A percentile compares a stretch with the other conserved stretches of the same genome.
phyloP scores from a whole-genome alignment of 2,329 filamentous ascomycete genomes.

The Aureobasidium sp. region DNA sequence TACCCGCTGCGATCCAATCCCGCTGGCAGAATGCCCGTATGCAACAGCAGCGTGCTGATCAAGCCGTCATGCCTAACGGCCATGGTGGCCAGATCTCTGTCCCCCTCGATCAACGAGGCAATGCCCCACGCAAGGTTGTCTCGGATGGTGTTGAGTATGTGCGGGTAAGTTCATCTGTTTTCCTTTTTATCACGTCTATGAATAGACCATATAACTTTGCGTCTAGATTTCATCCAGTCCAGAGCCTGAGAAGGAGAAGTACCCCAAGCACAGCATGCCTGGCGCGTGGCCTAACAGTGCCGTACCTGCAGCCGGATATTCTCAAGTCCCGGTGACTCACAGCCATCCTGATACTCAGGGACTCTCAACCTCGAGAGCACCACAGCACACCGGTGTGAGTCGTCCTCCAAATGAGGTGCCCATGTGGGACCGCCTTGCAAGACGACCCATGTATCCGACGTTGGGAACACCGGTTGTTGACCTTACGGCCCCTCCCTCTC shows the following conservation, averaged over 20 bases:
- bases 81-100: slow-evolving; percentile 10
- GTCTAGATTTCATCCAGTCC: slow-evolving; percentile 3
- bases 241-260: neutral
- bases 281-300: neutral
- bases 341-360: neutral
- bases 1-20: slow-evolving; percentile 7
- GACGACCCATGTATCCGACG: slow-evolving; percentile 1
- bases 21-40: slow-evolving; percentile 10
- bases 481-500: neutral
- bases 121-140: slow-evolving; percentile 8
- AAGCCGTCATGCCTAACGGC: neutral
- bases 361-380: neutral
- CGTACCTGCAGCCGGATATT: neutral
- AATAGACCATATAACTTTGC: neutral
- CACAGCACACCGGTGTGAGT: neutral
- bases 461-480: neutral
- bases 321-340: neutral
- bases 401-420: neutral
- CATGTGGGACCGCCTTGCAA: neutral
- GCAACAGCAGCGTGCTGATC: neutral
- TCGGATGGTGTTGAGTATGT: slow-evolving; percentile 10
- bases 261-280: neutral
- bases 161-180: neutral
- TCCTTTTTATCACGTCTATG: neutral
- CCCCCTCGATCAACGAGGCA: slow-evolving; percentile 11